Evolutionary conservation across 177 flowering plant species (phyloP).

Genomic region (Telopea speciosissima): DNA sequence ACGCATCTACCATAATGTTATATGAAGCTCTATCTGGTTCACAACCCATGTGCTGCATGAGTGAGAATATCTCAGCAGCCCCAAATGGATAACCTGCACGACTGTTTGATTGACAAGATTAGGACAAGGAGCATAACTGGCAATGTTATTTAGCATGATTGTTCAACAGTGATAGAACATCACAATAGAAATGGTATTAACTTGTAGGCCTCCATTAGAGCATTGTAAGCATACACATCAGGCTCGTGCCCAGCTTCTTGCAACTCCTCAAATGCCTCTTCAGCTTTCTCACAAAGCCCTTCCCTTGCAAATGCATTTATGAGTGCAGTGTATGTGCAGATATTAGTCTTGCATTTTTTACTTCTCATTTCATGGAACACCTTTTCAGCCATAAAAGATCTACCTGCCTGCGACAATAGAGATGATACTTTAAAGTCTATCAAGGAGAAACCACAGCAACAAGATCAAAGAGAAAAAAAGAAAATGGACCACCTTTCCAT

Average conservation of each 20-base stretch:
- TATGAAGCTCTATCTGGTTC: conserved; percentile 97
- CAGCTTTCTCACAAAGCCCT: conserved; percentile 90
- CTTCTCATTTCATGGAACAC: conserved; percentile 65
- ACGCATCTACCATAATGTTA: conserved; percentile 94
- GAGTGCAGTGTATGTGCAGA: conserved; percentile 79
- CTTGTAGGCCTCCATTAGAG: conserved; percentile 95
- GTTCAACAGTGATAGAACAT: background rate
- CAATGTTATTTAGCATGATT: background rate
- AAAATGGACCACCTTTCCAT: conserved; percentile 57
- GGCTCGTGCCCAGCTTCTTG: conserved; percentile 87
- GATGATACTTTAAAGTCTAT: background rate
- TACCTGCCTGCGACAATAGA: conserved; percentile 39
- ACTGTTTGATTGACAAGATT: conserved; percentile 26
- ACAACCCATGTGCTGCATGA: conserved; percentile 94
- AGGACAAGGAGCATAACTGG: background rate
- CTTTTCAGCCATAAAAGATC: conserved; percentile 68
- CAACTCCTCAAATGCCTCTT: conserved; percentile 76
- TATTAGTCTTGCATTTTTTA: conserved; percentile 64
- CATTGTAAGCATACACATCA: conserved; percentile 88
- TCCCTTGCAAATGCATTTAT: conserved; percentile 90
- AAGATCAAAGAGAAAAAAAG: background rate
- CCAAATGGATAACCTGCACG: conserved; percentile 86
- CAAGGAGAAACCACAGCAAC: background rate
- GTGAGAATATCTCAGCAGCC: conserved; percentile 83
- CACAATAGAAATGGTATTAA: conserved; percentile 13